Evolutionary conservation across 2,329 filamentous ascomycete species (phyloP).

Genomic region (Ceratocystis cubensis): DNA sequence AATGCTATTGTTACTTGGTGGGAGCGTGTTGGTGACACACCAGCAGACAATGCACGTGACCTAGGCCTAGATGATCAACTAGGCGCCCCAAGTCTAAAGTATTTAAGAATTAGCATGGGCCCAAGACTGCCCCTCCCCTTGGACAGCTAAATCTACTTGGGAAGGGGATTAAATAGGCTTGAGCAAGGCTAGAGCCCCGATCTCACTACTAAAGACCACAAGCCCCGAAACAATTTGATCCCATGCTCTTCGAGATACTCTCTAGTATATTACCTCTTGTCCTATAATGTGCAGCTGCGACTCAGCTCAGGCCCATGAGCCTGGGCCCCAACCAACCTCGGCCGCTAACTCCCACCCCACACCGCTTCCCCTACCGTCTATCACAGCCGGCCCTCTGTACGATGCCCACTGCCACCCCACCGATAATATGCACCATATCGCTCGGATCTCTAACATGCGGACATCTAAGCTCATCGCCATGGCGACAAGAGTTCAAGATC

Average conservation of each 20-base stretch:
- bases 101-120: too few species aligned
- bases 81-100: too few species aligned
- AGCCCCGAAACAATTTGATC: too few species aligned
- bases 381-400: constrained; percentile 43
- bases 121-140: too few species aligned
- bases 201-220: too few species aligned
- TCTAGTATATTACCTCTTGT: not conserved
- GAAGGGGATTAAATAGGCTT: too few species aligned
- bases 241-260: not conserved
- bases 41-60: too few species aligned
- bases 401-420: constrained; percentile 81
- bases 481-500: constrained; percentile 64
- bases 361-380: not conserved
- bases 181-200: too few species aligned
- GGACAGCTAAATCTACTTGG: too few species aligned
- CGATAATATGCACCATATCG: constrained; percentile 54
- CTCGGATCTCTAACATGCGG: constrained; percentile 50
- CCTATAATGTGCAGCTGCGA: not conserved
- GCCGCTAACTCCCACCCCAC: not conserved
- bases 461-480: constrained; percentile 57
- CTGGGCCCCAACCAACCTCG: not conserved
- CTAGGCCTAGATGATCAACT: too few species aligned
- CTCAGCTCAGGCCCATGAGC: not conserved
- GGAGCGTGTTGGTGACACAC: too few species aligned
- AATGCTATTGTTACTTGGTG: too few species aligned